Base-by-base conservation (phyloP, 805 yeast species). In the Nakazawaea molendinolei region DNA sequence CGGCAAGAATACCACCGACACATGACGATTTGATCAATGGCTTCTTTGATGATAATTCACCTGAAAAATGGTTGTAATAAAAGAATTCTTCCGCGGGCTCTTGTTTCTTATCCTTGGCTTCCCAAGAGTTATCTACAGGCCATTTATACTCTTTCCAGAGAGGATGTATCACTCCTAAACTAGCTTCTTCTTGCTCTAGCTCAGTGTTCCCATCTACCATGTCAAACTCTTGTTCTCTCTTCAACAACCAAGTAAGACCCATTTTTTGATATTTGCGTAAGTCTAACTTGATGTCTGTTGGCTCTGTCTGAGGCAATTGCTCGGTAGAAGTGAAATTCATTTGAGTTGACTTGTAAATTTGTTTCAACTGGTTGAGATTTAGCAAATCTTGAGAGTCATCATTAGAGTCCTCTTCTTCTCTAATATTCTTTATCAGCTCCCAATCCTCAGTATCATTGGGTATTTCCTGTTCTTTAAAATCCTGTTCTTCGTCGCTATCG, bases 161-260 rank as follows among this genome's bases (percentile, higher is more conserved):
- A 0, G 97, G 97, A 50, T 87, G 84, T 61, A 82, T 69, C 25
- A 74, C 60, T 3, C 75, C 79, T 5, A 68, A 71, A 21, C 67
- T 67, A n/a, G 50, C 45, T 19, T 49, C 60, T 48, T 34, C 66
- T 45, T 41, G 61, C 33, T 45, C 58, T 4, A 41, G 44, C 3
- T 38, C 40, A 4, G 46, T 42, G 3, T 58, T 39, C 9, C 49
- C 43, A 9, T 67, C 72, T 21, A 73, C 53, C 10, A 55, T 37
- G n/a, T 57, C 69, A 42, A 70, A 57, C 44, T 80, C 87, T 26
- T 72, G 67, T 51, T 87, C 95, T 38, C 90, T 64, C 22, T 76
- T 69, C n/a, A 86, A 58, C 90, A 87, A 80, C 96, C 96, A 87
- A 1, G 89, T 75, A 21, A 86, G 58, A 0, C 95, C 95, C 48